Evolutionary conservation across 768 basidiomycete species (phyloP).

Genomic region (Cyclocybe cylindracea): DNA sequence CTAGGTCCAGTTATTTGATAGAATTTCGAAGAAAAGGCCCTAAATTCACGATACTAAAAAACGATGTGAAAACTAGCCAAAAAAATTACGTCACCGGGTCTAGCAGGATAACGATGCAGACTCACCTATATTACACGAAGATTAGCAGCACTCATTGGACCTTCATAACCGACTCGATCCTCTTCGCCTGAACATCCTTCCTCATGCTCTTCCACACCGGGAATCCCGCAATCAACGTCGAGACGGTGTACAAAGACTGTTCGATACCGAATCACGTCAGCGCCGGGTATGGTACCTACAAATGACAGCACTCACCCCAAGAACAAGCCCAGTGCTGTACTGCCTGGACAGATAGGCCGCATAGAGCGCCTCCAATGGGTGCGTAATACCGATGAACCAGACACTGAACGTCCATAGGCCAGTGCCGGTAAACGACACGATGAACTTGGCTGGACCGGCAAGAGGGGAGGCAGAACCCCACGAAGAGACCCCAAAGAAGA

Average conservation of each 20-base stretch:
- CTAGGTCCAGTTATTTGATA: too few species aligned
- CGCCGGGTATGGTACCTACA: too few species aligned
- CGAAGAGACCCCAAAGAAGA: conserved; percentile 26
- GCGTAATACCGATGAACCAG: conserved; percentile 32
- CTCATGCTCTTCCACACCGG: conserved; percentile 57
- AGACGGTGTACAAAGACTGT: conserved; percentile 54
- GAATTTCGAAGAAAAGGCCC: too few species aligned
- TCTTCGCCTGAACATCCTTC: conserved; percentile 59
- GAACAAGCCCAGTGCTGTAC: conserved; percentile 46
- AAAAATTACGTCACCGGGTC: too few species aligned
- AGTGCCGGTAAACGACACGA: conserved; percentile 31
- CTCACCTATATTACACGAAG: neutral
- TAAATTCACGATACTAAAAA: too few species aligned
- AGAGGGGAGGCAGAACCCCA: conserved; percentile 27
- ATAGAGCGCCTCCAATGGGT: conserved; percentile 51
- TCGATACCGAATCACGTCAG: neutral
- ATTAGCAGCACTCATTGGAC: conserved; percentile 39
- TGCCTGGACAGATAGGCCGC: conserved; percentile 46
- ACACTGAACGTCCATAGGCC: conserved; percentile 31
- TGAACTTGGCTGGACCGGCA: conserved; percentile 32
- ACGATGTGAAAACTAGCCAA: too few species aligned
- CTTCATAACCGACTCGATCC: conserved; percentile 84
- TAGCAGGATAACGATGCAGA: neutral
- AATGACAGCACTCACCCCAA: conserved; percentile 30
- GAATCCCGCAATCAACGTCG: conserved; percentile 54